Percentiles rank a stretch among this genome's conserved stretches.
Evolutionary conservation across 1,284 basidiomycete species (phyloP).

Genomic region (Ustanciosporium gigantosporum): DNA sequence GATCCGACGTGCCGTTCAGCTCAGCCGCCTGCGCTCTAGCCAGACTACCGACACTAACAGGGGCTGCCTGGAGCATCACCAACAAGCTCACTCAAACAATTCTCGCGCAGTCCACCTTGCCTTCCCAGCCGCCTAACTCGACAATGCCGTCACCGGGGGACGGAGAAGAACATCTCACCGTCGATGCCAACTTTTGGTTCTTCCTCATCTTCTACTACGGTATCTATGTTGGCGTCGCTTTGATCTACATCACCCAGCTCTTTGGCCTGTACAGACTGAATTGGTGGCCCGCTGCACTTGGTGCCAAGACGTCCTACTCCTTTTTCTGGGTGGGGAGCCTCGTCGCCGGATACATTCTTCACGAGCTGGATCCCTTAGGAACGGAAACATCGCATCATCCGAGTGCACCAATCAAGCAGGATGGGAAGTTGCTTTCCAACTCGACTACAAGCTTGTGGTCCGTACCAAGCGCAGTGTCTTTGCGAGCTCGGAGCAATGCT

Average conservation of each 20-base stretch:
- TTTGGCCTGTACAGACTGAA: constrained; percentile 66
- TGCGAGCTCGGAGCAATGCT: not conserved
- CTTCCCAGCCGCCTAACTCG: not conserved
- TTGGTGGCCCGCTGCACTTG: constrained; percentile 64
- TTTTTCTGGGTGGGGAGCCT: constrained; percentile 65
- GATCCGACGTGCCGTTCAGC: not conserved
- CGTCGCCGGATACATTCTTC: constrained; percentile 63
- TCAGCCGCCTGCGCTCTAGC: not conserved
- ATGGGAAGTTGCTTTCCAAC: too few species aligned
- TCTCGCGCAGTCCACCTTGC: not conserved
- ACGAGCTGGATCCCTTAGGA: constrained; percentile 54
- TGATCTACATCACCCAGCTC: constrained; percentile 67
- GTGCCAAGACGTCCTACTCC: constrained; percentile 65
- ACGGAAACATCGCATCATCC: constrained; percentile 20
- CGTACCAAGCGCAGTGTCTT: constrained; percentile 6
- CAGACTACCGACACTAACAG: constrained; percentile 12
- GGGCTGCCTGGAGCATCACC: constrained; percentile 8
- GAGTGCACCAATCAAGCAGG: not conserved
- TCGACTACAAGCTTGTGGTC: not conserved
- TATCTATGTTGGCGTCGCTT: constrained; percentile 59
- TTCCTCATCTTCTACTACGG: constrained; percentile 60
- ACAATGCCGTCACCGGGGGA: not conserved
- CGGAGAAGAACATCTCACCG: constrained; percentile 23
- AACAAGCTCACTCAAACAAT: constrained; percentile 1
- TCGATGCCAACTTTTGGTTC: constrained; percentile 59